Base-by-base conservation (phyloP, 2,329 filamentous ascomycete genomes). In the Huntiella bhutanensis region DNA sequence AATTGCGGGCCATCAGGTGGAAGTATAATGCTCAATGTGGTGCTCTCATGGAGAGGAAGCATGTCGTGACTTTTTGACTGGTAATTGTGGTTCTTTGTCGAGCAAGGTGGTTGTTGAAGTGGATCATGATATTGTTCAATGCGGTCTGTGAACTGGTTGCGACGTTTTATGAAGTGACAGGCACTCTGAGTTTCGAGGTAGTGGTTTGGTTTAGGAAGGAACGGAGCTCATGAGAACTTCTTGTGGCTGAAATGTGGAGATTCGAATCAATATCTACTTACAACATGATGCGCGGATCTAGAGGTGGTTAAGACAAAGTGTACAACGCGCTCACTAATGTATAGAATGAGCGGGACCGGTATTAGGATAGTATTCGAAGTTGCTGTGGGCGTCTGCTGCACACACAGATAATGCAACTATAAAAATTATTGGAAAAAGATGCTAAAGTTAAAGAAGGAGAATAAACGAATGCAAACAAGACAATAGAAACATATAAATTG, bases 261-360 rank as follows among this genome's bases (percentile, higher is more conserved):
- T 33, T 16, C 11, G 13, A n/a, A 16, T n/a, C 16, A 17, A n/a
- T 11, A 33, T 41, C 10, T 32, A 46, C 44, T 46, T 46, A 46
- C 44, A 46, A 46, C 44, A 46, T 46, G 36, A 19, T 17, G 44
- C 32, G 22, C 36, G 34, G 11, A 34, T 38, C 22, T 32, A 15
- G 22, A 28, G 11, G 10, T 32, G 35, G 16, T 13, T 15, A 41
- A n/a, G 40, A 41, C 15, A 19, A 32, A 22, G 11, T 41, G 2
- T 12, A 10, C 35, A 15, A 13, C 19, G 19, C 19, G 15, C 19
- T 32, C 22, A 41, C 40, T 28, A 28, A 28, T 28, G 22, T 28
- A 28, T 28, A 28, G 22, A 28, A 28, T 28, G 8, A 28, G 22
- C 22, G 22, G 22, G 22, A 28, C 22, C 22, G 8, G 22, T 28